These are phyloP conservation scores for Protomyces inouyei DNA, from an alignment of 1,139 yeast species.

Conservation along the genomic window DNA sequence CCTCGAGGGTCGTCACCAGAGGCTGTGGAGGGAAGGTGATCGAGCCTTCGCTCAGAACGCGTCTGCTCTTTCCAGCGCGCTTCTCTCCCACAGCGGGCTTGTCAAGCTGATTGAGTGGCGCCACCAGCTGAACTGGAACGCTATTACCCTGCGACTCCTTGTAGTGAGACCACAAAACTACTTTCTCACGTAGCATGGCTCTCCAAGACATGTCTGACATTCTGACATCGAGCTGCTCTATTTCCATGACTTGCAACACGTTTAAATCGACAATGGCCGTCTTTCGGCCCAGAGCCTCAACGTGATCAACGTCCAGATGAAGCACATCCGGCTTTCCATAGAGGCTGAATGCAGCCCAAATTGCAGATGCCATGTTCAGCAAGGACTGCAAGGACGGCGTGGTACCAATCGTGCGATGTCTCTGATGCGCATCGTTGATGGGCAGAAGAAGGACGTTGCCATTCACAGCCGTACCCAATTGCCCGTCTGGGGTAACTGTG, in stretches of 20 bases:
- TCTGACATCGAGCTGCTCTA: not conserved
- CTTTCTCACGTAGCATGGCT: constrained; percentile 5
- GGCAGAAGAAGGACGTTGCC: constrained; percentile 17
- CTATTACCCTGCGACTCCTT: not conserved
- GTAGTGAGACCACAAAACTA: constrained; percentile 1
- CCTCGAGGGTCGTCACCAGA: constrained; percentile 14
- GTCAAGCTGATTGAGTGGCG: not conserved
- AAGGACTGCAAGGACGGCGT: not conserved
- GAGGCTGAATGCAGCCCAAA: constrained; percentile 9
- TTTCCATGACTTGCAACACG: not conserved
- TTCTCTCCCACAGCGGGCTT: not conserved
- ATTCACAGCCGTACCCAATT: not conserved
- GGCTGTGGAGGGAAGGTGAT: constrained; percentile 1
- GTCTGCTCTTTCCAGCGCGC: constrained; percentile 4
- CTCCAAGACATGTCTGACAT: constrained; percentile 3
- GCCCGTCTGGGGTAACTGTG: not conserved
- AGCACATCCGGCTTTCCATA: constrained; percentile 10
- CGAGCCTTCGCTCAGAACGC: constrained; percentile 22
- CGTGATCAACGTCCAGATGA: constrained; percentile 7
- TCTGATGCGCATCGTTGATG: not conserved
- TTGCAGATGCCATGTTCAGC: constrained; percentile 4
- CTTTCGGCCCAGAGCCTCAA: constrained; percentile 4
- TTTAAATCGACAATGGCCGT: not conserved
- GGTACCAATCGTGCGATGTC: not conserved
- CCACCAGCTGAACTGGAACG: not conserved